Evolutionary conservation across 345 rosid species (phyloP).

Genomic region (Arabis alpina): DNA sequence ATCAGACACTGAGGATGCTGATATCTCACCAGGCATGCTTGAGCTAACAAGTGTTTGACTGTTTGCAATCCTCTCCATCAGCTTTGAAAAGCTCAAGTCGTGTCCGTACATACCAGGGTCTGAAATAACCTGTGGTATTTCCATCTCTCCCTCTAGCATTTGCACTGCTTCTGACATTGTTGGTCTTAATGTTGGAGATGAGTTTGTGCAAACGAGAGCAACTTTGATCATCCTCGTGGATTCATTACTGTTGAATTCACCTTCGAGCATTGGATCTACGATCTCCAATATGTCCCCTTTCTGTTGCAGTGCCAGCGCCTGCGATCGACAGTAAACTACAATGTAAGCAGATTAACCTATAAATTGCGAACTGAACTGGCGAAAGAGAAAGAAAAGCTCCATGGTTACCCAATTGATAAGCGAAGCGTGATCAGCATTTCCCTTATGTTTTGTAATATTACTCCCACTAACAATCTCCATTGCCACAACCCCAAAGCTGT

Average conservation of each 20-base stretch:
- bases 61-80: constrained; percentile 28
- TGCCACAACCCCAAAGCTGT: constrained; percentile 53
- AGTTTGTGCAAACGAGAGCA: constrained; percentile 49
- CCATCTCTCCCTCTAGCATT: constrained; percentile 46
- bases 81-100: constrained; percentile 38
- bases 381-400: too few relatives aligned
- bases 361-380: not conserved
- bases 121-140: constrained; percentile 33
- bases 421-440: constrained; percentile 27
- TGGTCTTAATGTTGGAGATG: constrained; percentile 48
- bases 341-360: too few relatives aligned
- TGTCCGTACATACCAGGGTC: constrained; percentile 37
- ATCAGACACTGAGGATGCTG: constrained; percentile 25
- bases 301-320: constrained; percentile 43
- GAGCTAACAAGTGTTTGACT: constrained; percentile 6
- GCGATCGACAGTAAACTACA: not conserved
- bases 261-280: constrained; percentile 40
- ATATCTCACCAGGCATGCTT: constrained; percentile 25
- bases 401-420: constrained; percentile 54
- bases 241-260: constrained; percentile 42
- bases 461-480: constrained; percentile 54
- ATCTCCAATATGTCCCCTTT: constrained; percentile 40
- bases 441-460: constrained; percentile 29
- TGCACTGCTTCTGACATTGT: constrained; percentile 45
- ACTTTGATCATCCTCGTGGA: constrained; percentile 44